Evolutionary conservation across 2,329 filamentous ascomycete genomes (phyloP).

Genomic region (Cladosporium oxysporum): DNA sequence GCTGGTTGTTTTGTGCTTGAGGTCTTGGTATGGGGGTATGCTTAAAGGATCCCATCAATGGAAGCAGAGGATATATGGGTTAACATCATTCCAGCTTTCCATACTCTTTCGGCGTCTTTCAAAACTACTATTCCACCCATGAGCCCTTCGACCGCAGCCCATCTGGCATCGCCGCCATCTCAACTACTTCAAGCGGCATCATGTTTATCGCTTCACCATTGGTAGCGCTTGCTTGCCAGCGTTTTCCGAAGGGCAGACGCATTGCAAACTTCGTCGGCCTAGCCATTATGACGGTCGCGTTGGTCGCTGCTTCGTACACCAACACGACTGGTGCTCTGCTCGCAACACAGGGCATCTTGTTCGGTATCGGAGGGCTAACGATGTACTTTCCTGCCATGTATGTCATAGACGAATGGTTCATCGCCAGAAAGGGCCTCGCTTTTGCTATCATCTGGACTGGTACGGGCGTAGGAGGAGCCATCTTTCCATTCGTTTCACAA

Average conservation of each 20-base stretch:
- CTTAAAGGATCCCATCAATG: neutral
- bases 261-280: slow-evolving; percentile 42
- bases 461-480: slow-evolving; percentile 47
- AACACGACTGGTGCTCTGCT: slow-evolving; percentile 41
- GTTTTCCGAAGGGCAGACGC: slow-evolving; percentile 40
- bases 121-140: slow-evolving; percentile 30
- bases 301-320: slow-evolving; percentile 41
- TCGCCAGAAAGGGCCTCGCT: slow-evolving; percentile 54
- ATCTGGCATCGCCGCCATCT: slow-evolving; percentile 47
- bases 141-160: slow-evolving; percentile 25
- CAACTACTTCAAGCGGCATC: slow-evolving; percentile 48
- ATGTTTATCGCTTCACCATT: slow-evolving; percentile 51
- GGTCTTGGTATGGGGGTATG: slow-evolving; percentile 30
- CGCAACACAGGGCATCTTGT: slow-evolving; percentile 45
- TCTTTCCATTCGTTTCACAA: slow-evolving; percentile 48
- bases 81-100: slow-evolving; percentile 20
- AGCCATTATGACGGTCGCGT: slow-evolving; percentile 38
- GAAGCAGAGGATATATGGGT: neutral
- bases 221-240: slow-evolving; percentile 42
- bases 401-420: slow-evolving; percentile 57
- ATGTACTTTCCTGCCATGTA: slow-evolving; percentile 53
- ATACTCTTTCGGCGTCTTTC: slow-evolving; percentile 32
- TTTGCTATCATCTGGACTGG: slow-evolving; percentile 51
- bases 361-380: slow-evolving; percentile 50
- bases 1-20: slow-evolving; percentile 43